Base-by-base conservation (phyloP, 441 rosid genomes). In the Adansonia rubrostipa region DNA sequence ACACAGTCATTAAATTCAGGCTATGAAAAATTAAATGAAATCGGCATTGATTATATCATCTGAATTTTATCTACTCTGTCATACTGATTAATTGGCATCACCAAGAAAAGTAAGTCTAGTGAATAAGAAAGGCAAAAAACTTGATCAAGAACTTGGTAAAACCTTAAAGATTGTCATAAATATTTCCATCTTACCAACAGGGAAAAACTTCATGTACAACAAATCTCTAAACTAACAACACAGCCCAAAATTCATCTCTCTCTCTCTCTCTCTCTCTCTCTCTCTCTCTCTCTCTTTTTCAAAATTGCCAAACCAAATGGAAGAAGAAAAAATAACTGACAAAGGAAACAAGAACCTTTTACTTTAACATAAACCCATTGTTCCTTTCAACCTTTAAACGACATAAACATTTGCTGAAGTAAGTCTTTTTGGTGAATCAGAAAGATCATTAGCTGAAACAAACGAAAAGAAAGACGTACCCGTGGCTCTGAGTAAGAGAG, bases 61-160 rank as follows among this genome's bases (percentile, higher is more conserved):
- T 79, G 73, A 57, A 73, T 15, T 17, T 45, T 67, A 75, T 75
- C 83, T 71, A 80, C 76, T 54, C 57, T n/a, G 69, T 42, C 66
- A n/a, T 77, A 74, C 19, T 77, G 76, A 64, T 19, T 74, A 0
- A 78, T 33, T 77, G 76, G 57, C 75, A 71, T 76, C 75, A 79
- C 56, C 76, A 61, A 85, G 77, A 71, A 83, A 47, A 15, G 33
- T n/a, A 28, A n/a, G 14, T 58, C 17, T 10, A 9, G 13, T 45
- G 33, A 33, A 33, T 2, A 48, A 64, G 28, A n/a, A n/a, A 57
- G 22, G 40, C 14, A 50, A 76, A 44, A 1, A 80, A 48, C 58
- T 24, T 68, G 72, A 77, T 7, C 63, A 63, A 53, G 56, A 75
- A 51, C 48, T 33, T 15, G 71, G 62, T n/a, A 63, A 75, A 47